phyloP scores from a whole-genome alignment of 805 yeast species.

The Wickerhamiella spandovensis region DNA sequence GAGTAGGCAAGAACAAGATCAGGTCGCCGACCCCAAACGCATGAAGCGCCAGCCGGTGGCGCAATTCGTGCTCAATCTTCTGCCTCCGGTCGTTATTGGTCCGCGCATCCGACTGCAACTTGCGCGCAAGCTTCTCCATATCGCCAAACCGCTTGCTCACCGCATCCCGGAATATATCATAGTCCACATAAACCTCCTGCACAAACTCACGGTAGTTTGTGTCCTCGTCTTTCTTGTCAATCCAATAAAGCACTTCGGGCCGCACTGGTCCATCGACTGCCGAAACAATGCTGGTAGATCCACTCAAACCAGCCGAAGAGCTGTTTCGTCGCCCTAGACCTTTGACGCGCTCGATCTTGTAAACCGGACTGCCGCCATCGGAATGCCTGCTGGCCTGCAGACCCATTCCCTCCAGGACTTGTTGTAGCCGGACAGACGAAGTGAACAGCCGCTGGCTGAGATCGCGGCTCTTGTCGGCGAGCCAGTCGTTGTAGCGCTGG shows the following conservation, averaged over 20 bases:
- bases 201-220: constrained; percentile 16
- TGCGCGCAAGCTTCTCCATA: constrained; percentile 80
- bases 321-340: constrained; percentile 30
- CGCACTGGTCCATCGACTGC: not conserved
- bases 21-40: constrained; percentile 62
- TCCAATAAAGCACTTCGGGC: constrained; percentile 34
- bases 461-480: constrained; percentile 29
- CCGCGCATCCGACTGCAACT: constrained; percentile 60
- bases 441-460: constrained; percentile 30
- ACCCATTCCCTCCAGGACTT: constrained; percentile 63
- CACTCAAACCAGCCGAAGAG: not conserved
- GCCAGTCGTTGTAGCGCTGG: constrained; percentile 10
- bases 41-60: constrained; percentile 50
- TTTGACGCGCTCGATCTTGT: constrained; percentile 50
- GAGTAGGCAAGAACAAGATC: constrained; percentile 74
- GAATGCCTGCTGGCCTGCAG: constrained; percentile 39
- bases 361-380: constrained; percentile 27
- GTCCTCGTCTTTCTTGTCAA: constrained; percentile 25
- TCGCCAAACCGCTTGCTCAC: constrained; percentile 71
- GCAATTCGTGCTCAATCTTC: constrained; percentile 22
- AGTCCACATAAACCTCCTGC: constrained; percentile 26
- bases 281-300: not conserved
- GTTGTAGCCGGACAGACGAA: constrained; percentile 31
- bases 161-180: constrained; percentile 28
- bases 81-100: constrained; percentile 28